Evolutionary conservation across 2,329 filamentous ascomycete species (phyloP).

Genomic region (Ophiocordyceps australis): DNA sequence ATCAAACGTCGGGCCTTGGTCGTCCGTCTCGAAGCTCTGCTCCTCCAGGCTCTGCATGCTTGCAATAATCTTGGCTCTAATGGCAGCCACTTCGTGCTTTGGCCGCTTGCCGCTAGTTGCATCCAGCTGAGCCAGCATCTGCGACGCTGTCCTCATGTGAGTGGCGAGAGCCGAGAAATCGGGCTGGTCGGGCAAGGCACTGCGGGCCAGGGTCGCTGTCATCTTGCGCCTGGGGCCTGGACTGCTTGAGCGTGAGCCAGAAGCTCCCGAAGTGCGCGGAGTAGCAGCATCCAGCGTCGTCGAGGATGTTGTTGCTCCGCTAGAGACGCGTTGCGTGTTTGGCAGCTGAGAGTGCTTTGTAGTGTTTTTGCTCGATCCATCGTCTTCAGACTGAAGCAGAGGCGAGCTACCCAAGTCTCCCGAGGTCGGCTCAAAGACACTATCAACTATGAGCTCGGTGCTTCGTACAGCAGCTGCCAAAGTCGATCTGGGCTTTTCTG

Average conservation of each 20-base stretch:
- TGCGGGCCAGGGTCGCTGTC: constrained; percentile 37
- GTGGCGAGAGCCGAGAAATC: constrained; percentile 71
- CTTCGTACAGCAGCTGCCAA: constrained; percentile 19
- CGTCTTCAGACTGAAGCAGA: constrained; percentile 41
- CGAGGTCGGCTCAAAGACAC: constrained; percentile 67
- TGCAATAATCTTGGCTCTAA: constrained; percentile 72
- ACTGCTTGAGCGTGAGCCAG: constrained; percentile 49
- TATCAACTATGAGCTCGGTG: constrained; percentile 37
- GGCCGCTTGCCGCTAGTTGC: constrained; percentile 66
- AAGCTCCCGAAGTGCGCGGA: constrained; percentile 51
- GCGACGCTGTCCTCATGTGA: constrained; percentile 73
- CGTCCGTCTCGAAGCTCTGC: constrained; percentile 63
- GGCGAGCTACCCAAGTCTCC: constrained; percentile 63
- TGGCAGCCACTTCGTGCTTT: constrained; percentile 64
- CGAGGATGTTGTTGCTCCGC: constrained; percentile 40
- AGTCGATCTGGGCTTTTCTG: constrained; percentile 49
- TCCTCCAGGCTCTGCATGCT: constrained; percentile 82
- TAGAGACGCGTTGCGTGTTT: constrained; percentile 37
- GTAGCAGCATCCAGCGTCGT: constrained; percentile 42
- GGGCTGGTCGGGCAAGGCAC: constrained; percentile 45
- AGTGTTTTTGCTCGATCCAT: constrained; percentile 12
- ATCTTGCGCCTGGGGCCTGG: constrained; percentile 42
- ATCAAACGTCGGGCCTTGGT: constrained; percentile 60
- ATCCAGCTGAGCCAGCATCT: constrained; percentile 74
- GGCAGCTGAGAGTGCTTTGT: constrained; percentile 11